Evolutionary conservation across 1,139 yeast species (phyloP), one percentile per base, ranked within the genome.

Genomic region (Yamadazyma kanchanaburiensis): DNA sequence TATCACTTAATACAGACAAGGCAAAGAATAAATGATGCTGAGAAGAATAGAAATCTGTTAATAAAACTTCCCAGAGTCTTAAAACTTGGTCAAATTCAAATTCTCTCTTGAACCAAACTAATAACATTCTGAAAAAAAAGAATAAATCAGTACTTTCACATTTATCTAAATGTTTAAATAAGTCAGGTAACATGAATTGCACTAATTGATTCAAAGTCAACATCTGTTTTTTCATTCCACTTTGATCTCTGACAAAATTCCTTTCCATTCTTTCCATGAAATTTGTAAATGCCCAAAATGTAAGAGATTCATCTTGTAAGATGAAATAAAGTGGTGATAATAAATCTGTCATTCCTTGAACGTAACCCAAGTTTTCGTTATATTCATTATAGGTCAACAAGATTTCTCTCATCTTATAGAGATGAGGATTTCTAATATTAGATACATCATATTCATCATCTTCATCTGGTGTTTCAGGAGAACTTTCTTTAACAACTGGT

Each of bases 191-290:
- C 94, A 89, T 84, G 40, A 91, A 77, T 46, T 85, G 95, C 11
- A 86, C 83, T 25, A 91, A 61, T 43, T 87, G 91, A 43, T 85
- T 87, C 39, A 91, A 65, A 0, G 94, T 77, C 16, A 77, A 60
- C 82, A 94, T 79, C 58, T 91, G 98, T 31, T 75, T 75, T 46
- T 87, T 81, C 84, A 91, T 91, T 0, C 98, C 98, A 24, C 86
- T 74, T 55, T 89, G 95, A 51, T 88, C 96, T 32, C 95, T 73
- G 19, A 89, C 64, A 53, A 89, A 91, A 56, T 91, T 94, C 34
- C 97, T 70, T 54, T 91, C 96, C 97, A 91, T 88, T 34, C 94
- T 67, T 29, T 85, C 88, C 98, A 94, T 91, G 45, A 87, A 86
- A 27, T 80, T 76, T 12, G 77, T 69, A 60, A 91, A 91, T 12